These are phyloP conservation scores for Globisporangium canariense DNA, from an alignment of 352 stramenopile genomes.

Conservation along the genomic window DNA sequence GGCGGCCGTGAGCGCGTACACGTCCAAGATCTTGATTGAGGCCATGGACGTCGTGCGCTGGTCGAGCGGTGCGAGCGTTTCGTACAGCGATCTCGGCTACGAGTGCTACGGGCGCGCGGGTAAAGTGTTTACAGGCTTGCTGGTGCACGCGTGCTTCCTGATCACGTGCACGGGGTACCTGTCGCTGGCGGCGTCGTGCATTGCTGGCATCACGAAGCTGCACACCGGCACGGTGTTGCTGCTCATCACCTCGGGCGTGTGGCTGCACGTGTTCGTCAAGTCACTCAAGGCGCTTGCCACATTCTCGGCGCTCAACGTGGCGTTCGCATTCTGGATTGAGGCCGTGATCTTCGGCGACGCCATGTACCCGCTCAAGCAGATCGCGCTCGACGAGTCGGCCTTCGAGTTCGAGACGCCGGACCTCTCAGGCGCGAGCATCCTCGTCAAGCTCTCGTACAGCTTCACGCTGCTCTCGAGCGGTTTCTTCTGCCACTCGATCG, in stretches of 20 bases:
- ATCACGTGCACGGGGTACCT: constrained; percentile 62
- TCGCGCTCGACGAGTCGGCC: constrained; percentile 51
- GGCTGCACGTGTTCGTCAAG: constrained; percentile 65
- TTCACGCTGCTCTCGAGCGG: constrained; percentile 63
- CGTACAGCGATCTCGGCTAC: constrained; percentile 64
- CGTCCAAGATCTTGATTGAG: constrained; percentile 62
- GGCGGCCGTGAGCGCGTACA: constrained; percentile 51
- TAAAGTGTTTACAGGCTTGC: constrained; percentile 32
- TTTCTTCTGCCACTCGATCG: constrained; percentile 67
- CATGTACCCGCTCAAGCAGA: constrained; percentile 81
- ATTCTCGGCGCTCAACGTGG: constrained; percentile 72
- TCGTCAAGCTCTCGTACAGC: constrained; percentile 68
- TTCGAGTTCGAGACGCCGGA: constrained; percentile 71
- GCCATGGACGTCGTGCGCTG: constrained; percentile 69
- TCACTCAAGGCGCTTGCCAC: constrained; percentile 55
- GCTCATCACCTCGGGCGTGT: constrained; percentile 46
- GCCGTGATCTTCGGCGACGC: constrained; percentile 77
- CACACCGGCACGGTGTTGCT: constrained; percentile 52
- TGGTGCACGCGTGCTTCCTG: constrained; percentile 60
- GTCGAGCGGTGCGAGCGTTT: constrained; percentile 56
- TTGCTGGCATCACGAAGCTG: constrained; percentile 57
- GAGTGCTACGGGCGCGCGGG: constrained; percentile 58
- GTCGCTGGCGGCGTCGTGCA: constrained; percentile 49
- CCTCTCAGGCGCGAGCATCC: constrained; percentile 42
- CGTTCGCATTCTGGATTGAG: constrained; percentile 77